These are phyloP conservation scores for Fragaria nilgerrensis DNA, from an alignment of 306 rosid genomes.

Conservation along the genomic window DNA sequence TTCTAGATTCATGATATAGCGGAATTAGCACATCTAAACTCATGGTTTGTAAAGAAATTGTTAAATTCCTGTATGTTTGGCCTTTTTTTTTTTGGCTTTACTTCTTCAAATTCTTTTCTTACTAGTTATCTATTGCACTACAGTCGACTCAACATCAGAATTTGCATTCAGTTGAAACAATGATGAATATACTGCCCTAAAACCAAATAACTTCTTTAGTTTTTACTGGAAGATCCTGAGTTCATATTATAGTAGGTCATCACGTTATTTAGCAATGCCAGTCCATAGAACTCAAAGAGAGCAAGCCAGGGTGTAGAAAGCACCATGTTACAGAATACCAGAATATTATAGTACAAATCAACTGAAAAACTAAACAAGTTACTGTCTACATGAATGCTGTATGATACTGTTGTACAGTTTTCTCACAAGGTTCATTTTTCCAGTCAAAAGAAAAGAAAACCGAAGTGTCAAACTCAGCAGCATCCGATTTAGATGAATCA, in stretches of 20 bases:
- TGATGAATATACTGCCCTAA: too few species aligned
- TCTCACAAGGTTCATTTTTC: slow-evolving; percentile 89
- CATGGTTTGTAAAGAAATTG: not conserved
- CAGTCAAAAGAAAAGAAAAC: slow-evolving; percentile 90
- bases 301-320: not conserved
- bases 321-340: not conserved
- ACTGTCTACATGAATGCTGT: not conserved
- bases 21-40: not conserved
- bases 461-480: slow-evolving; percentile 65
- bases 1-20: not conserved
- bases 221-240: too few species aligned
- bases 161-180: not conserved
- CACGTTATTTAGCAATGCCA: too few species aligned
- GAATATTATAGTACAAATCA: not conserved
- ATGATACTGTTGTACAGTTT: slow-evolving; percentile 80
- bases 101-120: not conserved
- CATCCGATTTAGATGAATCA: slow-evolving; percentile 60
- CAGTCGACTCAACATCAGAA: not conserved
- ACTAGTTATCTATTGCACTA: not conserved
- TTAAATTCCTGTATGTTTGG: not conserved
- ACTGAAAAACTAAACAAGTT: not conserved
- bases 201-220: too few species aligned
- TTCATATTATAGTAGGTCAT: too few species aligned
- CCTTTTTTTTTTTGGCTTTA: not conserved
- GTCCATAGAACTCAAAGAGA: not conserved